Conservation (phyloP, 148 eudicot genomes). For the Vaccinium macrocarpon region DNA sequence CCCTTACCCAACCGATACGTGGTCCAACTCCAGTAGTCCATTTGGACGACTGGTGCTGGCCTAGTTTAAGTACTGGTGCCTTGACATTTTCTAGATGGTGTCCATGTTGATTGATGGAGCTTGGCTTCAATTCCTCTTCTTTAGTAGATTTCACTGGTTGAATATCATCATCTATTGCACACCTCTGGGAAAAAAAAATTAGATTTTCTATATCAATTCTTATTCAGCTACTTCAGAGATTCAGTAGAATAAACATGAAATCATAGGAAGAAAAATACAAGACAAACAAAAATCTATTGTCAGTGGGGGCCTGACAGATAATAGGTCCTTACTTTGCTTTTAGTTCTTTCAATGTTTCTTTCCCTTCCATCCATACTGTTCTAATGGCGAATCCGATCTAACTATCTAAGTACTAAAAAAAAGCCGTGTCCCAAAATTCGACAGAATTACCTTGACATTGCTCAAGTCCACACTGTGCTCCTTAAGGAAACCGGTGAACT, state of each 20-base stretch:
- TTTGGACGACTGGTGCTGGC: constrained; percentile 8
- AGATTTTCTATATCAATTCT: neutral
- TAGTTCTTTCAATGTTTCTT: too few species aligned
- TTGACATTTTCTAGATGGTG: neutral
- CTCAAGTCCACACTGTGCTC: constrained; percentile 29
- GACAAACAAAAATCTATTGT: neutral
- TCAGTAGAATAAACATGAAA: neutral
- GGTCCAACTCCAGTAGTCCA: constrained; percentile 30
- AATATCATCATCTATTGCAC: constrained; percentile 22
- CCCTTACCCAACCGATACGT: constrained; percentile 27
- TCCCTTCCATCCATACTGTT: too few species aligned
- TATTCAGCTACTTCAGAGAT: neutral
- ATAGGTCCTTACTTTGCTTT: too few species aligned
- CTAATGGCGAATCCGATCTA: too few species aligned
- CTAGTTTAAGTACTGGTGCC: neutral
- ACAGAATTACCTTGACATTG: constrained; percentile 29
- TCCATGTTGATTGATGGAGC: neutral
- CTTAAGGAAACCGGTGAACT: constrained; percentile 27
- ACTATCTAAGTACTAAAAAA: too few species aligned
- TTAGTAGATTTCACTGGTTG: neutral
- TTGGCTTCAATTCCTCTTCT: neutral
- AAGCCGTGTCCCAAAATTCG: too few species aligned
- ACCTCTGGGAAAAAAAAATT: constrained; percentile 16
- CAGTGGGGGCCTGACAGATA: too few species aligned
- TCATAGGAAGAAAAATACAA: neutral